Conservation (phyloP, 2,329 filamentous ascomycete genomes). For the Pyrenophora tritici-repentis region DNA sequence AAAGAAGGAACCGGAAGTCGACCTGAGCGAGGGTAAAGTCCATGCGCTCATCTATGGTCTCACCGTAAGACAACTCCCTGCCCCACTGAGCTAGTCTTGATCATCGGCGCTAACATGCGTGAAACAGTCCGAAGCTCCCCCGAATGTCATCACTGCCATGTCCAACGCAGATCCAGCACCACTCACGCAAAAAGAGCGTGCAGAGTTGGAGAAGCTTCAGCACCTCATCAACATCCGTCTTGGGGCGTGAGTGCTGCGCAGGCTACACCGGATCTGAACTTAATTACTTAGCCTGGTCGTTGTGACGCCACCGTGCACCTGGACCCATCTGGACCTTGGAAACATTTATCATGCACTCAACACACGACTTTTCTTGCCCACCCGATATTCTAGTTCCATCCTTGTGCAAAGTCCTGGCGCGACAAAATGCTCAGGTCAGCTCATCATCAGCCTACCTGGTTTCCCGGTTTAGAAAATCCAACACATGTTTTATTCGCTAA, state of each 20-base stretch:
- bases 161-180: constrained; percentile 33
- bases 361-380: constrained; percentile 3
- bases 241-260: constrained; percentile 26
- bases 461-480: not conserved
- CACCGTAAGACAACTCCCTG: constrained; percentile 59
- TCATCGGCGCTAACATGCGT: constrained; percentile 43
- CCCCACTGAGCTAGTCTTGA: constrained; percentile 34
- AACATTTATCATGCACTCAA: constrained; percentile 17
- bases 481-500: constrained; percentile 19
- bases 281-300: constrained; percentile 23
- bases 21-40: constrained; percentile 53
- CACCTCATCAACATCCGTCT: constrained; percentile 41
- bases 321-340: constrained; percentile 25
- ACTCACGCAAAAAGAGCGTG: constrained; percentile 32
- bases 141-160: constrained; percentile 41
- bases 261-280: constrained; percentile 17
- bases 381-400: constrained; percentile 1
- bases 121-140: constrained; percentile 49
- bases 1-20: constrained; percentile 56
- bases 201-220: constrained; percentile 38
- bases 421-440: too few species aligned
- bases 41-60: constrained; percentile 63
- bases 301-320: constrained; percentile 25
- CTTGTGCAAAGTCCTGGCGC: too few species aligned
- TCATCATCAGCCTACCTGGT: too few species aligned